Percentiles rank a stretch among this genome's conserved stretches.
phyloP scores from a whole-genome alignment of 2,329 filamentous ascomycete genomes.

The Fonsecaea erecta region DNA sequence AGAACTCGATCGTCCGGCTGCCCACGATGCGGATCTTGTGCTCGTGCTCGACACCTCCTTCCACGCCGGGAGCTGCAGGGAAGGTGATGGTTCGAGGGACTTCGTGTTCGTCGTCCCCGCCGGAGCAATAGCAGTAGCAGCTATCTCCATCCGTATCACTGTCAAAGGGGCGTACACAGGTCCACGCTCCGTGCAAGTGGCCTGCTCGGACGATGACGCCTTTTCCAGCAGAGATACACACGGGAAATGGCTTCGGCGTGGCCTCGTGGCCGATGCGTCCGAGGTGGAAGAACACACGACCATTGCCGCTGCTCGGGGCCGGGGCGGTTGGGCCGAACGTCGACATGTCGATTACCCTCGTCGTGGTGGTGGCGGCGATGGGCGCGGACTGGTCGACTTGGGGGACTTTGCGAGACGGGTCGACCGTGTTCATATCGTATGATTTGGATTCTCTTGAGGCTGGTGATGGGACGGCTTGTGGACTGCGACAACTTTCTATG shows the following conservation, averaged over 20 bases:
- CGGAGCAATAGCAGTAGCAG: background rate
- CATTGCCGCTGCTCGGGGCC: background rate
- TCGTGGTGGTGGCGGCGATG: too few species aligned
- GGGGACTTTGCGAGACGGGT: background rate
- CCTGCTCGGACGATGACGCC: conserved; percentile 2
- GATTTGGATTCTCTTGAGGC: background rate
- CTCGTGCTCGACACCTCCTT: background rate
- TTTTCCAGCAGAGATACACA: background rate
- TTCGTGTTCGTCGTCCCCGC: background rate
- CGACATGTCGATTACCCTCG: background rate
- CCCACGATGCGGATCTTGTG: background rate
- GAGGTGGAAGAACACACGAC: background rate
- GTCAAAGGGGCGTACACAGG: background rate
- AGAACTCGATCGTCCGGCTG: background rate
- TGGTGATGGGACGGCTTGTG: background rate
- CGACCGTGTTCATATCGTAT: too few species aligned
- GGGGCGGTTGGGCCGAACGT: background rate
- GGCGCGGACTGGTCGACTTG: background rate
- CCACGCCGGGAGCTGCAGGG: background rate
- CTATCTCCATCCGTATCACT: background rate
- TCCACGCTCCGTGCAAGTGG: background rate
- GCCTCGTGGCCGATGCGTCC: background rate
- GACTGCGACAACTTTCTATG: background rate
- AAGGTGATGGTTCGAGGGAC: background rate
- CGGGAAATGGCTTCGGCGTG: background rate